Evolutionary conservation across 202 grass and related monocot species (phyloP).

Genomic region (Zizania palustris): DNA sequence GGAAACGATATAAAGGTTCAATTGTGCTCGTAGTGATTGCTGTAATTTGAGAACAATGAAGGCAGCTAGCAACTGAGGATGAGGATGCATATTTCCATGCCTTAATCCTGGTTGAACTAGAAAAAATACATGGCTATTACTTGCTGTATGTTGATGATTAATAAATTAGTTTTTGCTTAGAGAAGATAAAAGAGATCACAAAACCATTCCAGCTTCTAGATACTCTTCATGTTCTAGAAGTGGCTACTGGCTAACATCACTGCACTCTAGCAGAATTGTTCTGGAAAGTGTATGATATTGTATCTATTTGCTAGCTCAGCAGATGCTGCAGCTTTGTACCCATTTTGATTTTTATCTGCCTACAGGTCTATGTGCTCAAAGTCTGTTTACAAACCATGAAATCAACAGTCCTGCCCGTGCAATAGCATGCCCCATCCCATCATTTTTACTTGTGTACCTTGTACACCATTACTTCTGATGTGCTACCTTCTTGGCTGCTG

Average conservation of each 20-base stretch:
- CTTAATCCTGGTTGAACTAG: background rate
- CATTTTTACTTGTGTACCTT: background rate
- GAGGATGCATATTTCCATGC: background rate
- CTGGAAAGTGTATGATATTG: background rate
- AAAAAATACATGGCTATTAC: background rate
- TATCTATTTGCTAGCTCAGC: background rate
- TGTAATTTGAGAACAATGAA: background rate
- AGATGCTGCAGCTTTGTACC: slow-evolving; percentile 15
- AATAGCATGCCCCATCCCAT: background rate
- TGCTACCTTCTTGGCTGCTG: background rate
- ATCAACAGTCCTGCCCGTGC: too few species aligned
- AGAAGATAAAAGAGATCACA: background rate
- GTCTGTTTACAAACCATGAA: background rate
- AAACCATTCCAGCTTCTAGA: slow-evolving; percentile 1
- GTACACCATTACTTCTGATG: background rate
- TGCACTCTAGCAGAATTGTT: background rate
- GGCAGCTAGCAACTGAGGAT: background rate
- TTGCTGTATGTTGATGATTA: background rate
- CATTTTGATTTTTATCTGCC: background rate
- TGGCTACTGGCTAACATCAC: background rate
- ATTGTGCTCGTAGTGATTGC: background rate
- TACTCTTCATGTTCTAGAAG: background rate
- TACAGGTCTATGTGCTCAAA: background rate
- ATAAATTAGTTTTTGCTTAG: background rate
- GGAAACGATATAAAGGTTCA: background rate